These are phyloP conservation scores for Anaeromyces robustus DNA, from an alignment of 192 early-diverging fungal genomes.

Conservation along the genomic window DNA sequence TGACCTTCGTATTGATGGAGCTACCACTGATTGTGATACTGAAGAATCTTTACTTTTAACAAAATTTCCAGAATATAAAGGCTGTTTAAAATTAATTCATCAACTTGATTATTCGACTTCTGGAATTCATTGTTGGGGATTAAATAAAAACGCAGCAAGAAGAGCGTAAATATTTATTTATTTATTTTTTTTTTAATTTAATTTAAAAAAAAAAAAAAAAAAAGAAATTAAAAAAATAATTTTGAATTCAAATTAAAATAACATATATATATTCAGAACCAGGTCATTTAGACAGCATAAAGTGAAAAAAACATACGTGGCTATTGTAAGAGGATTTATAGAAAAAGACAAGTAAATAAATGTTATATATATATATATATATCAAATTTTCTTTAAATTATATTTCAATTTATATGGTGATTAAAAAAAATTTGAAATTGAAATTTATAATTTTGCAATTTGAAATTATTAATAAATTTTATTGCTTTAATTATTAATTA, in stretches of 20 bases:
- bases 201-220: too few relatives aligned
- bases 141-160: slow-evolving; percentile 9
- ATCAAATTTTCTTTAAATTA: neutral
- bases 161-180: slow-evolving; percentile 10
- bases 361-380: neutral
- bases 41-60: neutral
- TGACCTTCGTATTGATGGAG: neutral
- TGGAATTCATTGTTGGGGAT: slow-evolving; percentile 17
- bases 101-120: slow-evolving; percentile 23
- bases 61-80: neutral
- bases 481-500: too few relatives aligned
- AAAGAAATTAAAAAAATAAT: too few relatives aligned
- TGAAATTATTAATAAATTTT: too few relatives aligned
- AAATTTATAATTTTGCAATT: too few relatives aligned
- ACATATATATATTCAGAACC: too few relatives aligned
- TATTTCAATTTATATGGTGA: too few relatives aligned
- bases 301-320: slow-evolving; percentile 17
- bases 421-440: too few relatives aligned
- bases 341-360: slow-evolving; percentile 4
- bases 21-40: neutral
- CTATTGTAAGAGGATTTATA: slow-evolving; percentile 12
- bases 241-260: too few relatives aligned
- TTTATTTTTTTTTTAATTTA: neutral
- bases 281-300: neutral
- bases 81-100: slow-evolving; percentile 16